Percentiles rank a stretch among this genome's conserved stretches.
Conservation (phyloP, 805 yeast genomes). For the Yamadazyma endophytica region DNA sequence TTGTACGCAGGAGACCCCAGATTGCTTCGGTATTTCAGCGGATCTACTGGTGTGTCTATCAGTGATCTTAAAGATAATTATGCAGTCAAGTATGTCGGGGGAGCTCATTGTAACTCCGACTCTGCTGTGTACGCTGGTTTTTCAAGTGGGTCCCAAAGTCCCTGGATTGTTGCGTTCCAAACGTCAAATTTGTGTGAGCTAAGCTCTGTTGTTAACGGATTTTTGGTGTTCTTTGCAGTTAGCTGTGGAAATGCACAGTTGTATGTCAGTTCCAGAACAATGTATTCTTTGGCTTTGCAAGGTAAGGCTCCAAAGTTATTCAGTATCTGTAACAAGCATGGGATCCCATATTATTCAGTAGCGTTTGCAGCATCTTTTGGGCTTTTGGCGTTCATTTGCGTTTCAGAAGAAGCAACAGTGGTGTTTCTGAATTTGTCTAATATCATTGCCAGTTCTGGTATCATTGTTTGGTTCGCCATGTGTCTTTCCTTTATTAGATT, state of each 20-base stretch:
- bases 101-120: constrained; percentile 25
- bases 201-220: constrained; percentile 38
- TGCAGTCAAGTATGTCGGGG: constrained; percentile 34
- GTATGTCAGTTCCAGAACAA: constrained; percentile 39
- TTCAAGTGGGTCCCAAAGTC: constrained; percentile 41
- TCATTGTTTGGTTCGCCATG: constrained; percentile 77
- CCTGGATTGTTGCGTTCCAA: constrained; percentile 43
- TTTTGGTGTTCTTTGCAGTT: constrained; percentile 43
- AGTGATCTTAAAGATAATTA: constrained; percentile 17
- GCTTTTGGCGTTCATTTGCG: constrained; percentile 55
- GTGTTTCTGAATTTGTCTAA: constrained; percentile 67
- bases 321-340: constrained; percentile 54
- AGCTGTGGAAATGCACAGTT: constrained; percentile 44
- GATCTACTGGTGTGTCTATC: constrained; percentile 24
- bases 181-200: constrained; percentile 33
- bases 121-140: constrained; percentile 26
- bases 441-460: constrained; percentile 69
- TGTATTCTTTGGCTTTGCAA: constrained; percentile 41
- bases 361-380: constrained; percentile 60
- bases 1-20: constrained; percentile 78
- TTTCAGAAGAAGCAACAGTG: constrained; percentile 51
- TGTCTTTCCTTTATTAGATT: constrained; percentile 62
- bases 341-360: constrained; percentile 74
- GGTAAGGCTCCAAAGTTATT: constrained; percentile 61
- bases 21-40: constrained; percentile 50